Percentiles rank a stretch among this genome's conserved stretches.
Evolutionary conservation across 75 land plant genomes (phyloP).

Genomic region (Isoetes taiwanensis): DNA sequence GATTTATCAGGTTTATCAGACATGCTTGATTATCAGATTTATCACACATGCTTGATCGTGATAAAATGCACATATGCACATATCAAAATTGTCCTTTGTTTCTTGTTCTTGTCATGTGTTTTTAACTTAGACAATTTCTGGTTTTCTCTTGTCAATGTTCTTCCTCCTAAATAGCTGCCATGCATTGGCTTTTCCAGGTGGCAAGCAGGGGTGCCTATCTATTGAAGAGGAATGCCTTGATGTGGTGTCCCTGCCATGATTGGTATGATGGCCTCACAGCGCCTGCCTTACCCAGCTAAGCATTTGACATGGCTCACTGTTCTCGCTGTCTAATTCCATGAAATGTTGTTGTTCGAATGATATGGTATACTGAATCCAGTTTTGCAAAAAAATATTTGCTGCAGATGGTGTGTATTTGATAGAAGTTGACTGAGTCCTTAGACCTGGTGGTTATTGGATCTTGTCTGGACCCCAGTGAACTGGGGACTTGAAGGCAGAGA

Average conservation of each 20-base stretch:
- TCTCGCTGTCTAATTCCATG: conserved; percentile 82
- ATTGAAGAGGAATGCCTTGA: conserved; percentile 35
- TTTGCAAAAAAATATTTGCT: no score
- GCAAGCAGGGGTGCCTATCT: conserved; percentile 82
- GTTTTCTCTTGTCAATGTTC: no score
- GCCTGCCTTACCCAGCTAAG: conserved; percentile 66
- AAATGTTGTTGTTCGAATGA: conserved; percentile 36
- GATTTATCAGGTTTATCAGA: no score
- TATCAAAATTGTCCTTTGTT: no score
- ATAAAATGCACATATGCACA: no score
- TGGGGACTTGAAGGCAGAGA: conserved; percentile 76
- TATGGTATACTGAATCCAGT: no score
- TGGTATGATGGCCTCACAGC: conserved; percentile 49
- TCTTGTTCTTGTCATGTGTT: no score
- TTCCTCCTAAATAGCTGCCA: no score
- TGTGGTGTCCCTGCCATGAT: conserved; percentile 74
- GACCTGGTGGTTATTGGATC: conserved; percentile 92
- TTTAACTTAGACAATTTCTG: no score
- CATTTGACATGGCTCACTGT: conserved; percentile 83
- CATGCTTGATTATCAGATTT: no score
- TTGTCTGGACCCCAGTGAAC: conserved; percentile 77
- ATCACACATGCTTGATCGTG: no score
- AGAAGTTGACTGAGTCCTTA: conserved; percentile 74
- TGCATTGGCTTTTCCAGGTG: no score
- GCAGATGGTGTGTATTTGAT: conserved; percentile 65